These are phyloP conservation scores for Lactifluus echinatus DNA, from an alignment of 768 basidiomycete genomes.

Conservation along the genomic window DNA sequence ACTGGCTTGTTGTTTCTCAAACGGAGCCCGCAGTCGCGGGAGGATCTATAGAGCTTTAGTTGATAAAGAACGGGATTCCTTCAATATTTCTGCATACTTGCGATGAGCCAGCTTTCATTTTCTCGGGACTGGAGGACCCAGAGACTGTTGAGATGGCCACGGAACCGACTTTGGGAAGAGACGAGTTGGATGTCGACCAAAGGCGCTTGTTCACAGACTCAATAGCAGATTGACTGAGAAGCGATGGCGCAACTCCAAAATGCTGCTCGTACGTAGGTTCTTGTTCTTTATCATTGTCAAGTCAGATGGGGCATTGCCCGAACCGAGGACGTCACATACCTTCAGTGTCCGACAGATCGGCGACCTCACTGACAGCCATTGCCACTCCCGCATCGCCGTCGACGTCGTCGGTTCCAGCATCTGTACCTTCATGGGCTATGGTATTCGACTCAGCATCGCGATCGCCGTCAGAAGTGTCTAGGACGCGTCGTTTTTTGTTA, in stretches of 20 bases:
- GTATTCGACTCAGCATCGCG: neutral
- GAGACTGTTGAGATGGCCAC: constrained; percentile 43
- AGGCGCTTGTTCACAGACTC: constrained; percentile 42
- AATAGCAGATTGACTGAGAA: constrained; percentile 42
- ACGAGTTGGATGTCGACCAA: constrained; percentile 48
- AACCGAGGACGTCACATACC: constrained; percentile 10
- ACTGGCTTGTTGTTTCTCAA: constrained; percentile 45
- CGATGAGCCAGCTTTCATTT: constrained; percentile 5
- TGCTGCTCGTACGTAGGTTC: constrained; percentile 60
- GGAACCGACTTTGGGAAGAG: constrained; percentile 50
- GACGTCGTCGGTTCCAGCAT: constrained; percentile 9
- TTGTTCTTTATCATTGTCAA: constrained; percentile 22
- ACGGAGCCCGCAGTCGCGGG: constrained; percentile 47
- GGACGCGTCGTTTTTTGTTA: constrained; percentile 58
- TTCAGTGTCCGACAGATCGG: constrained; percentile 14
- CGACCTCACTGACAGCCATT: constrained; percentile 2
- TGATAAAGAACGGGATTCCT: neutral
- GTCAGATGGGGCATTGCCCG: neutral
- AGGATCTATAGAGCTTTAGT: constrained; percentile 35
- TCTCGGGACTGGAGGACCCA: constrained; percentile 23
- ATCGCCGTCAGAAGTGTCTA: constrained; percentile 24
- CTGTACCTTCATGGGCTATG: constrained; percentile 14
- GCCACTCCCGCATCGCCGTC: constrained; percentile 12
- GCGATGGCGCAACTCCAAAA: constrained; percentile 54
- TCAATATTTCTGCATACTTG: neutral